phyloP scores from a whole-genome alignment of 2,329 filamentous ascomycete genomes.

The Cladosporium austrohemisphaericum region DNA sequence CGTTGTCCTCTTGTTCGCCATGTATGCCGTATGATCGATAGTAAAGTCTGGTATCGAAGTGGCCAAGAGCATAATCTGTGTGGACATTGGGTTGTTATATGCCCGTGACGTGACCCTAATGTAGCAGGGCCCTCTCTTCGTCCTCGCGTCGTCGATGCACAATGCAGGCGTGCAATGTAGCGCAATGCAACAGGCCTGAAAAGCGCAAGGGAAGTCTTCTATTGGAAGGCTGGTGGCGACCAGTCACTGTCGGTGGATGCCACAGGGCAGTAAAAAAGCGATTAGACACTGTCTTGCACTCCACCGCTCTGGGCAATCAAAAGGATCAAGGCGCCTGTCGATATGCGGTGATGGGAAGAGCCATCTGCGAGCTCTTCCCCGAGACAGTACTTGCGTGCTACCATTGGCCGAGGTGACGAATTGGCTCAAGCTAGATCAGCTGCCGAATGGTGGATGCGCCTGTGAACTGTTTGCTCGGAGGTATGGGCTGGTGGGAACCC shows the following conservation, averaged over 20 bases:
- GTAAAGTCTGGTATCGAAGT: neutral
- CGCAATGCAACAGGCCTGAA: slow-evolving; percentile 24
- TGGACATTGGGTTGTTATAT: slow-evolving; percentile 10
- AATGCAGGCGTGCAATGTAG: slow-evolving; percentile 12
- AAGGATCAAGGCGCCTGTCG: slow-evolving; percentile 10
- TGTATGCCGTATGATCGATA: neutral
- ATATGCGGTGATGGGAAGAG: slow-evolving; percentile 12
- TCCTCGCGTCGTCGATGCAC: slow-evolving; percentile 12
- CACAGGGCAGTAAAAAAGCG: slow-evolving; percentile 21
- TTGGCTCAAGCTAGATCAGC: slow-evolving; percentile 15
- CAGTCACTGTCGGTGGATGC: slow-evolving; percentile 27
- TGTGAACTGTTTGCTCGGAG: slow-evolving; percentile 13
- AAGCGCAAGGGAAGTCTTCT: slow-evolving; percentile 20
- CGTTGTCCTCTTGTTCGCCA: neutral
- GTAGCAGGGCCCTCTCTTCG: slow-evolving; percentile 21
- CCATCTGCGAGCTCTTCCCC: slow-evolving; percentile 9
- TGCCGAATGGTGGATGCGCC: slow-evolving; percentile 13
- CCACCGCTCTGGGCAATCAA: slow-evolving; percentile 11
- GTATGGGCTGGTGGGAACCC: slow-evolving; percentile 7
- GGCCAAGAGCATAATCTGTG: neutral
- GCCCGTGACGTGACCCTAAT: neutral
- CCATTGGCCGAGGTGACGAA: slow-evolving; percentile 8
- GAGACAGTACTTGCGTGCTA: slow-evolving; percentile 14
- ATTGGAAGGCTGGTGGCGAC: slow-evolving; percentile 31
- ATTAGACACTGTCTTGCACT: slow-evolving; percentile 10